Percentiles rank a stretch among this genome's conserved stretches.
Conservation (phyloP, 2,329 filamentous ascomycete genomes). For the Clonostachys rhizophaga region DNA sequence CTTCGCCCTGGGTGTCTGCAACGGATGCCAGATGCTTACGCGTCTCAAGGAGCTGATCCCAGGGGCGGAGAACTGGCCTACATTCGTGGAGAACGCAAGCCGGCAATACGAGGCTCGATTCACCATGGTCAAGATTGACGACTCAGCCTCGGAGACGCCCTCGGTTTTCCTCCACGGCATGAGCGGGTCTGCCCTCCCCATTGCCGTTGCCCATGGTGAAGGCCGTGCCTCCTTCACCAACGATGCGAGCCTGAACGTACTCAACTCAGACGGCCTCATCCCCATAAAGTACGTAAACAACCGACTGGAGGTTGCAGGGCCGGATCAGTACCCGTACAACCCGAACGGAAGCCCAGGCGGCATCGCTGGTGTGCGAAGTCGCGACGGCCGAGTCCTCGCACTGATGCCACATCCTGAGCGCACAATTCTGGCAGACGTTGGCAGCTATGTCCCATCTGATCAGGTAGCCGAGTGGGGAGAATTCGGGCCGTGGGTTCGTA, state of each 20-base stretch:
- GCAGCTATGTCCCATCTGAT: constrained; percentile 63
- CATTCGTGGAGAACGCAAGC: constrained; percentile 77
- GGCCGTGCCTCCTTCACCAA: constrained; percentile 70
- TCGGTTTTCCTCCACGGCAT: constrained; percentile 92
- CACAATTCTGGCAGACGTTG: constrained; percentile 76
- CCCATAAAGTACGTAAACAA: constrained; percentile 86
- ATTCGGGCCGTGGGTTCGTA: constrained; percentile 77
- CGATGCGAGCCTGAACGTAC: constrained; percentile 41
- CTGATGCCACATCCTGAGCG: constrained; percentile 94
- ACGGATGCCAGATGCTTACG: constrained; percentile 93
- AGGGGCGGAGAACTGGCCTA: constrained; percentile 78
- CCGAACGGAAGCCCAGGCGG: constrained; percentile 78
- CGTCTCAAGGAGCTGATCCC: constrained; percentile 77
- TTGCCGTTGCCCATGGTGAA: constrained; percentile 87
- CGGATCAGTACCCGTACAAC: constrained; percentile 84
- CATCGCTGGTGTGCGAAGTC: constrained; percentile 74
- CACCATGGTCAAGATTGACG: constrained; percentile 73
- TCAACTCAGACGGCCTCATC: constrained; percentile 65
- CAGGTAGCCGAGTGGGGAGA: constrained; percentile 68
- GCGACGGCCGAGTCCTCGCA: constrained; percentile 75
- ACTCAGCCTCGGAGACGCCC: constrained; percentile 43
- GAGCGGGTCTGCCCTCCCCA: constrained; percentile 75
- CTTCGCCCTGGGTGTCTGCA: constrained; percentile 91
- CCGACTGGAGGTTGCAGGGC: constrained; percentile 54
- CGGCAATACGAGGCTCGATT: constrained; percentile 89